Conservation (phyloP, 305 asterid genomes). For the Fraxinus nigra region DNA sequence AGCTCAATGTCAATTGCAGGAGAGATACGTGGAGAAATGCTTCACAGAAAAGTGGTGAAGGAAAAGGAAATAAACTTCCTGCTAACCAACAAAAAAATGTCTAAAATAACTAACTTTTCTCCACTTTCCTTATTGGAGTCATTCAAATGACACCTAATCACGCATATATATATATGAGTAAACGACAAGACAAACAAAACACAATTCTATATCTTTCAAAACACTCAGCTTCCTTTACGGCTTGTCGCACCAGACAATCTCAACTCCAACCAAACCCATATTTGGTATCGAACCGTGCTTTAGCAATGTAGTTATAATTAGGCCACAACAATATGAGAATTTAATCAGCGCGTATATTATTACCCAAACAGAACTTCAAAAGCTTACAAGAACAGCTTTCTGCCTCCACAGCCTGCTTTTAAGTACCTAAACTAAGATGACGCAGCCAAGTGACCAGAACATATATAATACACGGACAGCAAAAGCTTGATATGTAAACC, state of each 20-base stretch:
- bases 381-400: background rate
- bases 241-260: background rate
- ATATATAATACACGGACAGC: background rate
- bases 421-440: background rate
- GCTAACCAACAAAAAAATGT: background rate
- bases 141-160: background rate
- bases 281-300: background rate
- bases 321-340: background rate
- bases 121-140: background rate
- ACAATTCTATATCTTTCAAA: background rate
- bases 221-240: background rate
- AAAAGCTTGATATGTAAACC: background rate
- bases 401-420: background rate
- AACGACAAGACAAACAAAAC: background rate
- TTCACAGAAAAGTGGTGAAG: background rate
- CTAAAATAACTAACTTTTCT: background rate
- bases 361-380: background rate
- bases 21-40: background rate
- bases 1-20: background rate
- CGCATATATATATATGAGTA: background rate
- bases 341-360: background rate
- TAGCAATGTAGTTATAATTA: background rate
- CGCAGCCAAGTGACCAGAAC: background rate
- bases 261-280: background rate
- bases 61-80: background rate